Base-by-base conservation (phyloP, 768 basidiomycete species). In the Lactarius akahatsu region DNA sequence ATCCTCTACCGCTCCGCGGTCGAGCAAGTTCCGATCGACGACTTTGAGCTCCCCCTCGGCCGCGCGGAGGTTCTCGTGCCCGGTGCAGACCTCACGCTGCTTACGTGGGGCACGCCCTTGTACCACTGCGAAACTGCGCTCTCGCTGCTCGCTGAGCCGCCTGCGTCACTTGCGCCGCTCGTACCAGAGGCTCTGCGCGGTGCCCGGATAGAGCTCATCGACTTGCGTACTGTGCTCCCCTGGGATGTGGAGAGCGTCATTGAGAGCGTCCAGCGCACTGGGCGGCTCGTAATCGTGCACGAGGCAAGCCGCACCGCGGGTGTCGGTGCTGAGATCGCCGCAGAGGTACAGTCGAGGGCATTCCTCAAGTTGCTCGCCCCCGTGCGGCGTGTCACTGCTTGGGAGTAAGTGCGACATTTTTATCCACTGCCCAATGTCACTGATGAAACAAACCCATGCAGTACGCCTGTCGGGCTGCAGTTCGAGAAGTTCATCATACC, bases 401-500 rank as follows among this genome's bases (percentile, higher is more conserved):
- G 96, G 96, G 95, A 97, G 94, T 96, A 72, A 83, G 94, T 88
- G 8, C 32, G 36, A 60, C 57, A 34, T 55, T 34, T 38, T 63
- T 60, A 62, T 68, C 56, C 50, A 32, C 26, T 26, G 26, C 16
- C 4, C 34, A 18, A 61, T n/a, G n/a, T 9, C 45, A 38, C 56
- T 52, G 32, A 57, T 28, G 34, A 57, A 65, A 70, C 11, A 41
- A 61, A 26, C 23, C 69, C 26, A 10, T 55, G 45, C 63, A 95
- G 92, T 70, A 85, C 88, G n/a, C 94, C 94, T 2, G 87, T 87
- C 28, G 90, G 86, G 41, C 79, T 97, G 70, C 88, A 90, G 63
- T 97, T 86, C 72, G 95, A 98, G 79, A 95, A 92, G 77, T 96
- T 97, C 77, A 86, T 90, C 77, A 87, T 95, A 72, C 95, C 95